Evolutionary conservation across 305 asterid species (phyloP).

Genomic region (Fraxinus sp.): DNA sequence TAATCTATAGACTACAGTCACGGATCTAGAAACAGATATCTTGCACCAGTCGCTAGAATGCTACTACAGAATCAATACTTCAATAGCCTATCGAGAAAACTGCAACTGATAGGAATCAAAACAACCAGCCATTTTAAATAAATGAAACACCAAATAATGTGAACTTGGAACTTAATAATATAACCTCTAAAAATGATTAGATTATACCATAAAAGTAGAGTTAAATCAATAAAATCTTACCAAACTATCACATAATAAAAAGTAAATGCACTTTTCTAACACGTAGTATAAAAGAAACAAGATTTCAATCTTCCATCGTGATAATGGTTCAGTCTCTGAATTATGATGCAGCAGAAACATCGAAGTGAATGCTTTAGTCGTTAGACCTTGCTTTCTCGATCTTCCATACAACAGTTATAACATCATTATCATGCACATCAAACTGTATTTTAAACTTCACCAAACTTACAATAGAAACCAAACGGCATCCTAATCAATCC

Average conservation of each 20-base stretch:
- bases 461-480: neutral
- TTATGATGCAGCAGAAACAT: neutral
- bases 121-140: neutral
- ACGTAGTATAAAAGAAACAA: neutral
- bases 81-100: neutral
- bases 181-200: neutral
- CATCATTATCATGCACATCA: neutral
- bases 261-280: neutral
- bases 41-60: neutral
- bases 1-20: neutral
- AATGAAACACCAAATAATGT: neutral
- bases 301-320: neutral
- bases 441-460: neutral
- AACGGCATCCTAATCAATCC: neutral
- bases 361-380: neutral
- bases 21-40: neutral
- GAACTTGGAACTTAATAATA: neutral
- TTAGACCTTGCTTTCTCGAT: neutral
- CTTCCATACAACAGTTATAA: neutral
- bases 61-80: neutral
- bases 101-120: neutral
- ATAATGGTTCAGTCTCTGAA: neutral
- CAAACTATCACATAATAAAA: neutral
- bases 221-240: neutral
- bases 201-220: neutral